Evolutionary conservation across 1,284 basidiomycete genomes (phyloP).

Genomic region (Apiotrichum laibachii): DNA sequence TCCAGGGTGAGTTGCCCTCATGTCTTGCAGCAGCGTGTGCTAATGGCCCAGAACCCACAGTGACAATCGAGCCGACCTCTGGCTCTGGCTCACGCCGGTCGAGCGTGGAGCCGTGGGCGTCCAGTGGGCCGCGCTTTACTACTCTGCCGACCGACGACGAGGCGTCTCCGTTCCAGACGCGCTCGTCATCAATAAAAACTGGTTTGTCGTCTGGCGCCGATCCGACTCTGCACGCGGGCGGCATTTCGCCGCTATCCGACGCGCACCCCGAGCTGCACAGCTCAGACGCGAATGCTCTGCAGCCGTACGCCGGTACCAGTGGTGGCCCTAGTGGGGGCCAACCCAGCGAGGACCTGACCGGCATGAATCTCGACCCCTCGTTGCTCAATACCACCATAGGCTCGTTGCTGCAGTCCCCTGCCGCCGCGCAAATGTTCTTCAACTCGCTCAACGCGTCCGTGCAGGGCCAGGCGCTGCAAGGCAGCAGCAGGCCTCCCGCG

Average conservation of each 20-base stretch:
- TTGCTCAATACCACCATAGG: conserved; percentile 63
- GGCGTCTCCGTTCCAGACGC: conserved; percentile 17
- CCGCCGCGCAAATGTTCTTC: conserved; percentile 68
- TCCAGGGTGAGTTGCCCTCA: conserved; percentile 31
- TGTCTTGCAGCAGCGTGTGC: neutral
- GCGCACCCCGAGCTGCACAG: conserved; percentile 12
- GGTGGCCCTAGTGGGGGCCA: neutral
- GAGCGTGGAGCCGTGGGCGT: conserved; percentile 20
- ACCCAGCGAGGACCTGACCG: conserved; percentile 9
- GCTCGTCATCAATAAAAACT: conserved; percentile 19
- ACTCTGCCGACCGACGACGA: conserved; percentile 42
- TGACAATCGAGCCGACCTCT: conserved; percentile 14
- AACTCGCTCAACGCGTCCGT: conserved; percentile 53
- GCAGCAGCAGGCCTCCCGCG: conserved; percentile 13
- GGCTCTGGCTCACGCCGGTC: conserved; percentile 14
- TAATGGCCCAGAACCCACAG: conserved; percentile 8
- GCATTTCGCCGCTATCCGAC: conserved; percentile 31
- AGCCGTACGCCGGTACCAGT: neutral
- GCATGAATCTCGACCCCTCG: conserved; percentile 46
- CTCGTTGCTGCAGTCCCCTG: conserved; percentile 61
- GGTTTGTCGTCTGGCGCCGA: conserved; percentile 20
- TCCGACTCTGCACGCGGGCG: conserved; percentile 29
- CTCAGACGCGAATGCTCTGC: conserved; percentile 23
- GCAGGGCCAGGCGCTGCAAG: conserved; percentile 40
- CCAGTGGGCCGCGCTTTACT: conserved; percentile 35